Conservation (phyloP, 2,329 filamentous ascomycete species). For the Fusarium chaquense region DNA sequence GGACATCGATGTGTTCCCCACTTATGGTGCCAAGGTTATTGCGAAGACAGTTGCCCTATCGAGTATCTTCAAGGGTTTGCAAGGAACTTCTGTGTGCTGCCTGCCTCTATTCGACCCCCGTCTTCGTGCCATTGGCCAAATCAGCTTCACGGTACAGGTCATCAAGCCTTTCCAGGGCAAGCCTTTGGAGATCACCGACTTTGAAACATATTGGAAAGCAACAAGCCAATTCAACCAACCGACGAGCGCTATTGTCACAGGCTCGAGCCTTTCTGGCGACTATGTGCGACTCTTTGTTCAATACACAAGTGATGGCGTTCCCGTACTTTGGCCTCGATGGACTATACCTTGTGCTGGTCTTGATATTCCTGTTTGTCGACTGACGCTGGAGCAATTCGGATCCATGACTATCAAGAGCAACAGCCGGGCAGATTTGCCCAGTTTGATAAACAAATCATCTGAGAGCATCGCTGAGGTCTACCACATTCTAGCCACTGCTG, state of each 20-base stretch:
- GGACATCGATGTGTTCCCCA: conserved; percentile 97
- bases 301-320: conserved; percentile 86
- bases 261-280: conserved; percentile 94
- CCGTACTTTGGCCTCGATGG: conserved; percentile 90
- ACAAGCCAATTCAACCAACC: conserved; percentile 88
- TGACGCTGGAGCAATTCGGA: conserved; percentile 80
- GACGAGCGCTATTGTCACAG: conserved; percentile 89
- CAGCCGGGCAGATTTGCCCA: conserved; percentile 58
- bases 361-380: conserved; percentile 82
- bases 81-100: conserved; percentile 82
- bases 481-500: conserved; percentile 77
- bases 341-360: conserved; percentile 80
- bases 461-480: conserved; percentile 75
- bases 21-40: conserved; percentile 97
- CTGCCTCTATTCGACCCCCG: conserved; percentile 93
- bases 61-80: conserved; percentile 81
- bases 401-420: conserved; percentile 61
- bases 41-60: conserved; percentile 94
- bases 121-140: conserved; percentile 89
- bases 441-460: conserved; percentile 60
- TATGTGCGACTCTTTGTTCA: conserved; percentile 94
- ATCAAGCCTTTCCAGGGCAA: conserved; percentile 96
- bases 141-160: conserved; percentile 94
- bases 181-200: conserved; percentile 95
- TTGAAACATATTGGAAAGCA: conserved; percentile 99